phyloP scores from a whole-genome alignment of 352 stramenopile species.

The Phytopythium delawarense region DNA sequence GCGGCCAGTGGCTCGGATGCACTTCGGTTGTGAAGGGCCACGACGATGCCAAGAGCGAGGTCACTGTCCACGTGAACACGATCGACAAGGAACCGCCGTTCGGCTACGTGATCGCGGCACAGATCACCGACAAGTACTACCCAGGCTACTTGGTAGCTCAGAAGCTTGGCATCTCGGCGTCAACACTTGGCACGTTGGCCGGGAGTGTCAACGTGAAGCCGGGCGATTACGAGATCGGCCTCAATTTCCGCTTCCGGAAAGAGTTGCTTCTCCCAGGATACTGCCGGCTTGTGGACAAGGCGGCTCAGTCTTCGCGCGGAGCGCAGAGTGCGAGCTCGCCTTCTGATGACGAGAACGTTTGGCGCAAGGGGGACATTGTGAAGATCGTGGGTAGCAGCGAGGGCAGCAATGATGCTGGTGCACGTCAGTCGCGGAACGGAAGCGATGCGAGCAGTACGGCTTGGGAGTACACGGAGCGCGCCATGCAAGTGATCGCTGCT shows the following conservation, averaged over 20 bases:
- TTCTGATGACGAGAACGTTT: conserved; percentile 55
- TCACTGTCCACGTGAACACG: conserved; percentile 90
- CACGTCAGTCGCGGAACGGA: conserved; percentile 10
- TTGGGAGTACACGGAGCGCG: conserved; percentile 98
- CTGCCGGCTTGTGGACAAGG: conserved; percentile 64
- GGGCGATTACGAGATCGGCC: conserved; percentile 86
- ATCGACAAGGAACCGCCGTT: conserved; percentile 95
- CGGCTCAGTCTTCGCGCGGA: conserved; percentile 3
- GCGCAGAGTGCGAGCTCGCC: conserved; percentile 3
- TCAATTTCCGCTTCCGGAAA: conserved; percentile 81
- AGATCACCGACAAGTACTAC: conserved; percentile 89
- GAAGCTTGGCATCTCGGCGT: conserved; percentile 90
- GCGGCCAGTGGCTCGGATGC: conserved; percentile 89
- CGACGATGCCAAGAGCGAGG: conserved; percentile 62
- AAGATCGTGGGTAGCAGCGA: conserved; percentile 88
- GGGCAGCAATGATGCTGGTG: conserved; percentile 11
- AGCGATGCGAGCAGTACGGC: conserved; percentile 24
- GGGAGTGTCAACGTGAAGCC: conserved; percentile 93
- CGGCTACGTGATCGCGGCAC: conserved; percentile 91
- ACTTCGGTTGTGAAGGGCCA: conserved; percentile 70
- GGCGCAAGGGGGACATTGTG: conserved; percentile 89
- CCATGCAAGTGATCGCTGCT: conserved; percentile 90
- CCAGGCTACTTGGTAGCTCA: conserved; percentile 77
- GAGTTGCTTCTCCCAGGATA: conserved; percentile 91
- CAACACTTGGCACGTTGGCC: conserved; percentile 92